Evolutionary conservation across 306 rosid species (phyloP), one percentile per base, ranked within the genome.

Genomic region (Abrus precatorius): DNA sequence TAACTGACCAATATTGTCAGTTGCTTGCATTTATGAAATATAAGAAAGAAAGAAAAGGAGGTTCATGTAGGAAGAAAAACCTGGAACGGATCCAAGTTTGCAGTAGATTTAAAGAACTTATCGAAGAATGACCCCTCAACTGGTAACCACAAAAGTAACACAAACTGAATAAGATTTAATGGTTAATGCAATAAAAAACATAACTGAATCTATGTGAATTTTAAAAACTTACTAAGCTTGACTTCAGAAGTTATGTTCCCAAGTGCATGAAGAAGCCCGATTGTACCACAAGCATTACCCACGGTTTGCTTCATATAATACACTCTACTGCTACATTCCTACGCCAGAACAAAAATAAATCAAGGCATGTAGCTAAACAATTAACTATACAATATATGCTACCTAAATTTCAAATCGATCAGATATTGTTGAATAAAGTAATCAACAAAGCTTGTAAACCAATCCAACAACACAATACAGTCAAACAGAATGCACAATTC

Each of bases 221-320:
- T 29, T 49, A 38, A 32, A 75, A 84, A 66, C 93, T 87, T 82
- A 94, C 98, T 69, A 72, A 92, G 86, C 84, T 91, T 92, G 82
- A 92, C 78, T 88, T 89, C 88, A n/a, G 93, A 88, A 36, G 91
- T 91, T 80, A 91, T 68, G 84, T 94, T 94, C 69, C 97, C 97
- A 71, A 94, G 83, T 72, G 98, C 98, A 86, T 94, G 98, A 65
- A 94, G 97, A 73, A 94, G 97, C 63, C 98, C 98, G 85, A 94
- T 74, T 36, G 98, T 94, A 86, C 98, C 98, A 86, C 98, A 94
- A 64, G 98, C 98, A 81, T 94, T 94, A 20, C 93, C 95, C 80
- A 94, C 97, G 13, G 98, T 94, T 89, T 94, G 98, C 89, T 85
- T 91, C 97, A 90, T 86, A 69, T 88, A 94, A 82, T 92, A 94